Conservation (phyloP, 2,329 filamentous ascomycete species). For the Calonectria multiphialidica region DNA sequence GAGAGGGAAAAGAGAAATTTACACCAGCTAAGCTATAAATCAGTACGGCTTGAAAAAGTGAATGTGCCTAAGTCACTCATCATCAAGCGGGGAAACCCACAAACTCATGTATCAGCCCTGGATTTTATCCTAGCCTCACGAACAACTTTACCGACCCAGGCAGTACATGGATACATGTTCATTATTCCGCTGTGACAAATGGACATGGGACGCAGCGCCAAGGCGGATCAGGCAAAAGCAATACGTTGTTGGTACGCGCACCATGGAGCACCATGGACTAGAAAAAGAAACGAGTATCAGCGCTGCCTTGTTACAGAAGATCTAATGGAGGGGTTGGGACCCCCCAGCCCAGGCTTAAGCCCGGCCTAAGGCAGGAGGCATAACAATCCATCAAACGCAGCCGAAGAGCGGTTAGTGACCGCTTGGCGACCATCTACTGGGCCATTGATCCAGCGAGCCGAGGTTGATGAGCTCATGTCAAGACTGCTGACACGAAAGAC, state of each 20-base stretch:
- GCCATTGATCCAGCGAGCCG: too few relatives aligned
- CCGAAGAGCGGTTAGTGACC: neutral
- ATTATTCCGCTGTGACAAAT: neutral
- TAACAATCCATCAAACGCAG: neutral
- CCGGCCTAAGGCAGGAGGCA: neutral
- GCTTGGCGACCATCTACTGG: neutral
- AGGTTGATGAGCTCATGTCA: too few relatives aligned
- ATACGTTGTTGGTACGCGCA: neutral
- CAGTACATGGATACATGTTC: neutral
- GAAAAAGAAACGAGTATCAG: neutral
- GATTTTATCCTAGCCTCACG: neutral
- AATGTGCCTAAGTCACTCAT: neutral
- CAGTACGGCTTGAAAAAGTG: neutral
- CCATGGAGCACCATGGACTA: too few relatives aligned
- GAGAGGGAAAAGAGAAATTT: conserved; percentile 5
- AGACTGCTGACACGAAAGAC: neutral
- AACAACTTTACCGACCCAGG: neutral
- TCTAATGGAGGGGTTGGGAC: neutral
- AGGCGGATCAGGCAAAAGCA: neutral
- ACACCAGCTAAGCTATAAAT: neutral
- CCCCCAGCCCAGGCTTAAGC: neutral
- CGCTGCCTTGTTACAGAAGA: neutral
- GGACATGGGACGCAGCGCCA: neutral
- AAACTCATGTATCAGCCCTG: neutral
- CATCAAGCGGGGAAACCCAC: too few relatives aligned